Evolutionary conservation across 352 stramenopile genomes (phyloP), one percentile per base, ranked within the genome.

Genomic region (Thraustochytrium striatum): DNA sequence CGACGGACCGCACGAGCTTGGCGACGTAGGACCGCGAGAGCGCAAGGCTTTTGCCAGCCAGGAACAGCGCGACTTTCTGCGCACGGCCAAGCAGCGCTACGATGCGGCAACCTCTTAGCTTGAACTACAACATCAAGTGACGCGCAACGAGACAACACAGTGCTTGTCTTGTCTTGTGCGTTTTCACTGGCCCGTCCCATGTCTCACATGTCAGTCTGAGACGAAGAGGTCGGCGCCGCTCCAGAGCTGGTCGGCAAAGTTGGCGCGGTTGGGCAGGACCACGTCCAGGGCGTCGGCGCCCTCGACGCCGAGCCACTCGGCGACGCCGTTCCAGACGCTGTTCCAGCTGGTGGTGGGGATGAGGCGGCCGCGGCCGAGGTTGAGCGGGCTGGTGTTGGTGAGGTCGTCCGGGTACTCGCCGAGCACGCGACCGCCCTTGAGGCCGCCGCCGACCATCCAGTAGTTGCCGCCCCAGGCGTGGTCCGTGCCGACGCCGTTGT

Each of bases 361-460:
- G 16, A 90, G 68, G 11, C 85, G 47, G 47, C 86, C 87, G 33
- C 81, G 72, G 43, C 72, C 81, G 57, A 89, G 70, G 47, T 81
- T 84, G 11, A 83, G 58, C 30, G 43, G 62, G 28, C 79, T 52
- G 43, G 82, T 32, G n/a, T n/a, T n/a, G 2, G 83, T 82, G 21
- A 91, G 82, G 52, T 90, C 86, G 36, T 72, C 87, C 3, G 87
- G 87, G 82, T 90, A 89, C 28, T 82, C 2, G 57, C 87, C 87
- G 21, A 88, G 50, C 28, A 91, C 83, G 50, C 69, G 69, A 5
- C 83, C 82, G 25, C 86, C 86, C 13, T 87, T 86, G 0, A 91
- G 57, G 25, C 50, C 57, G 13, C 86, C 86, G 62, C 85, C 85
- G 21, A 78, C 50, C 9, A 87, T 55, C 33, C 87, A 84, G 39